phyloP scores from a whole-genome alignment of 176 grass and related monocot genomes.

The Aegilops speltoides region DNA sequence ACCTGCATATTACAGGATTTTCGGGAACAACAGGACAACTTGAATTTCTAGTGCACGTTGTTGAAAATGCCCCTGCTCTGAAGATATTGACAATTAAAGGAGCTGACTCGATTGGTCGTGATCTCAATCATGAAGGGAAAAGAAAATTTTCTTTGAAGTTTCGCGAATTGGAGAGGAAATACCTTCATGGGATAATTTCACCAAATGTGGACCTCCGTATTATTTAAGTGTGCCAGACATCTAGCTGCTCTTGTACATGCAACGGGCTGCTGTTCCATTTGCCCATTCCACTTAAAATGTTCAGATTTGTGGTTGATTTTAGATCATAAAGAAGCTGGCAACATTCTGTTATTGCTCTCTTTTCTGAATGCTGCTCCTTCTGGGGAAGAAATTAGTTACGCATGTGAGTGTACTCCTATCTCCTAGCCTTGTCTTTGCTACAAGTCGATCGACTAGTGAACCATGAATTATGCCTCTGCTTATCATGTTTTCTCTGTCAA shows the following conservation, averaged over 20 bases:
- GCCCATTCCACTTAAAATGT: background rate
- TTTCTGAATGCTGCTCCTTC: background rate
- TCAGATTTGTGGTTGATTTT: background rate
- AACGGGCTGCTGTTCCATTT: background rate
- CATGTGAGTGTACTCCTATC: background rate
- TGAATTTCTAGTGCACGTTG: slow-evolving; percentile 18
- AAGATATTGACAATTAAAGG: background rate
- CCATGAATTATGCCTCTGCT: background rate
- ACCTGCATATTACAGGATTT: slow-evolving; percentile 9
- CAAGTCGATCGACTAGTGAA: background rate
- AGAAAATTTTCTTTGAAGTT: background rate
- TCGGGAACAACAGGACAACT: background rate
- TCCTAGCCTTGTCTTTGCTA: background rate
- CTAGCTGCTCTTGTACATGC: background rate
- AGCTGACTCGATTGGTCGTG: background rate
- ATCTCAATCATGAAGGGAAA: background rate
- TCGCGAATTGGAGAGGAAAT: background rate
- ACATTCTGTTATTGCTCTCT: background rate
- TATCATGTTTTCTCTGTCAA: background rate
- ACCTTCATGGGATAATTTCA: background rate
- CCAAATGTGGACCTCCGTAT: background rate
- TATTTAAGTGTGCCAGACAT: background rate
- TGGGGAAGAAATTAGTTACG: background rate
- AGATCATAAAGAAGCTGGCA: background rate
- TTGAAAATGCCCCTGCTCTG: slow-evolving; percentile 9